These are phyloP conservation scores for Suillus decipiens DNA, from an alignment of 768 basidiomycete genomes.

Conservation along the genomic window DNA sequence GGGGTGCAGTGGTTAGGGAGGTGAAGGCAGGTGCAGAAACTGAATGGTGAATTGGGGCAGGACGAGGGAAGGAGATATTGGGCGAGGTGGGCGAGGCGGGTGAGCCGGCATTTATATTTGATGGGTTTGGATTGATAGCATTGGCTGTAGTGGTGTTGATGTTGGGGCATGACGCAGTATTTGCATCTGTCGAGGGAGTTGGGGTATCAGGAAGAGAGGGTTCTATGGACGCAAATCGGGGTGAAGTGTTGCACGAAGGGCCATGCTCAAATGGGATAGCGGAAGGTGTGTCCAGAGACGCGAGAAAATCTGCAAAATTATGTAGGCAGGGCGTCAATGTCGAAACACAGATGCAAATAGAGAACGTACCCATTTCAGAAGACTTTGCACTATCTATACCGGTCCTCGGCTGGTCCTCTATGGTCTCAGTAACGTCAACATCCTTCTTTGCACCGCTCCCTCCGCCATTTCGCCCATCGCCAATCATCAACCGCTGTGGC, in stretches of 20 bases:
- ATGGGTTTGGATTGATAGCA: constrained; percentile 15
- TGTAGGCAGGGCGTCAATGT: constrained; percentile 8
- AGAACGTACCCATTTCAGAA: constrained; percentile 15
- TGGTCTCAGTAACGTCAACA: constrained; percentile 37
- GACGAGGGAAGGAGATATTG: constrained; percentile 29
- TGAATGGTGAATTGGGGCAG: constrained; percentile 10
- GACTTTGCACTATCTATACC: constrained; percentile 30
- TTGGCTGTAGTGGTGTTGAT: constrained; percentile 19
- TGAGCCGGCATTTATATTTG: background rate
- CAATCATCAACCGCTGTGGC: constrained; percentile 68
- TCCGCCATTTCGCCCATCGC: constrained; percentile 40
- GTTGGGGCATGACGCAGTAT: constrained; percentile 15
- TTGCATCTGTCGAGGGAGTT: constrained; percentile 15
- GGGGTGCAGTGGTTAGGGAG: constrained; percentile 8
- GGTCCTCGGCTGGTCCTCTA: constrained; percentile 41
- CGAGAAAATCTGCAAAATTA: constrained; percentile 39
- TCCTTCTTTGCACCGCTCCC: constrained; percentile 27
- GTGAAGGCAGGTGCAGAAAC: constrained; percentile 8
- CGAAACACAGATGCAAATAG: constrained; percentile 2
- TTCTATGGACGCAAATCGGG: constrained; percentile 32
- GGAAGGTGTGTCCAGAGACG: constrained; percentile 49
- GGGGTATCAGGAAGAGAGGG: constrained; percentile 21
- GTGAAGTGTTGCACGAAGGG: constrained; percentile 13
- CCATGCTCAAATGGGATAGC: constrained; percentile 37
- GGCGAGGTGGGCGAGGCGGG: background rate